These are phyloP conservation scores for Adansonia digitata DNA, from an alignment of 345 rosid species.

Conservation along the genomic window DNA sequence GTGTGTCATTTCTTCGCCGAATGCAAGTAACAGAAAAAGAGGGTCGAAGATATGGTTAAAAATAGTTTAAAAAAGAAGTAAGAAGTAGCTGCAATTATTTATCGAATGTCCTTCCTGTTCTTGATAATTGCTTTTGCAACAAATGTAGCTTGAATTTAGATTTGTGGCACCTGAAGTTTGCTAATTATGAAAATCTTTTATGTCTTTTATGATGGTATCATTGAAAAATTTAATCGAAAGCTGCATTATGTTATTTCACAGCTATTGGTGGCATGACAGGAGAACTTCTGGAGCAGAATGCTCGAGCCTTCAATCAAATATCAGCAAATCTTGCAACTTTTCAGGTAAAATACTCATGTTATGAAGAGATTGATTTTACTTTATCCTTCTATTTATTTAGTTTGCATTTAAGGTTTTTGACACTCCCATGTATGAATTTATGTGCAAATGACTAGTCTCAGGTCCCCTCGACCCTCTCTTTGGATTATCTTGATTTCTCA, in stretches of 20 bases:
- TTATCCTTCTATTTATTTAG: neutral
- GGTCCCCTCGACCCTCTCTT: neutral
- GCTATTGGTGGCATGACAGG: constrained; percentile 46
- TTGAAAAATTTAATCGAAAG: neutral
- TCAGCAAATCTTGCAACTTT: constrained; percentile 44
- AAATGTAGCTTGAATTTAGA: neutral
- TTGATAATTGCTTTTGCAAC: neutral
- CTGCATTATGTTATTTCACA: constrained; percentile 20
- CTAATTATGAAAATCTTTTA: neutral
- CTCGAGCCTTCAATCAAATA: constrained; percentile 41
- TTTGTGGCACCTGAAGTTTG: neutral
- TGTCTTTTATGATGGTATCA: neutral
- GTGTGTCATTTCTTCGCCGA: neutral
- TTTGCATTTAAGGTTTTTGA: neutral
- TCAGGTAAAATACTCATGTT: constrained; percentile 35
- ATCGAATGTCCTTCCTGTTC: neutral
- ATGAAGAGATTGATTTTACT: constrained; percentile 1
- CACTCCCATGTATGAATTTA: neutral
- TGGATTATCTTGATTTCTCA: neutral
- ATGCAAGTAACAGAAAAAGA: neutral
- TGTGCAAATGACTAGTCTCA: neutral
- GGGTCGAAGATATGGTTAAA: neutral
- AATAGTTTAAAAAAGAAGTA: neutral
- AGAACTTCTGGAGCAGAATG: constrained; percentile 63
- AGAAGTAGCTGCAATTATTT: neutral